A percentile compares a stretch with the other conserved stretches of the same genome.
phyloP scores from a whole-genome alignment of 2,329 filamentous ascomycete genomes.

The Colletotrichum costaricense region DNA sequence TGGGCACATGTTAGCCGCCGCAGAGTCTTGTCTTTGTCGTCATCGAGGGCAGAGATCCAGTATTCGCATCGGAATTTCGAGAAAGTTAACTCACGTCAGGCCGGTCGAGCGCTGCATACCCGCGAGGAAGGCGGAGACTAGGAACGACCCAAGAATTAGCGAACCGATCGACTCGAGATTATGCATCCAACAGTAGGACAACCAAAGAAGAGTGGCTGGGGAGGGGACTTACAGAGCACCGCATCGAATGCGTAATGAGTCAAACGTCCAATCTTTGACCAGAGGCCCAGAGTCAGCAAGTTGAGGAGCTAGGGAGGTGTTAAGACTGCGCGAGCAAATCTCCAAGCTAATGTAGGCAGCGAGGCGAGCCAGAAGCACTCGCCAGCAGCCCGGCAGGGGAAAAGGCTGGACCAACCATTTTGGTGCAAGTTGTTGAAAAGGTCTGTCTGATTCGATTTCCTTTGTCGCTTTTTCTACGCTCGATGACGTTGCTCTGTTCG shows the following conservation, averaged over 20 bases:
- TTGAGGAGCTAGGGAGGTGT: slow-evolving; percentile 68
- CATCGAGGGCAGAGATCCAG: not conserved
- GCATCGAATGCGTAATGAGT: slow-evolving; percentile 97
- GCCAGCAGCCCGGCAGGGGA: slow-evolving; percentile 18
- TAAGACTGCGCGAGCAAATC: slow-evolving; percentile 50
- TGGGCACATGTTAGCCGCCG: slow-evolving; percentile 56
- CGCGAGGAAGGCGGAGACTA: slow-evolving; percentile 95
- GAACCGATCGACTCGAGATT: not conserved
- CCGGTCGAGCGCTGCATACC: slow-evolving; percentile 98
- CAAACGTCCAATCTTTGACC: slow-evolving; percentile 87
- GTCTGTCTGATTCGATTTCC: slow-evolving; percentile 4
- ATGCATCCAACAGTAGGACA: not conserved
- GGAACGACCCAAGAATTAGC: not conserved
- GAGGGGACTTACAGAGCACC: slow-evolving; percentile 77
- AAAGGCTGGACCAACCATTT: slow-evolving; percentile 30
- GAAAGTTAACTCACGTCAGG: slow-evolving; percentile 84
- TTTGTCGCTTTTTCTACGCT: not conserved
- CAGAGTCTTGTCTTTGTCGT: not conserved
- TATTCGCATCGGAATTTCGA: not conserved
- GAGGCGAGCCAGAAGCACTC: slow-evolving; percentile 27
- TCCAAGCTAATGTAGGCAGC: slow-evolving; percentile 7
- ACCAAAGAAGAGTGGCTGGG: not conserved
- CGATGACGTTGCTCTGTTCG: not conserved
- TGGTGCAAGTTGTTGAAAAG: not conserved
- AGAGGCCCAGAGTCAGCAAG: slow-evolving; percentile 76